Percentiles rank a stretch among this genome's conserved stretches.
These are phyloP conservation scores for Metschnikowia matae DNA, from an alignment of 805 yeast genomes.

Conservation along the genomic window DNA sequence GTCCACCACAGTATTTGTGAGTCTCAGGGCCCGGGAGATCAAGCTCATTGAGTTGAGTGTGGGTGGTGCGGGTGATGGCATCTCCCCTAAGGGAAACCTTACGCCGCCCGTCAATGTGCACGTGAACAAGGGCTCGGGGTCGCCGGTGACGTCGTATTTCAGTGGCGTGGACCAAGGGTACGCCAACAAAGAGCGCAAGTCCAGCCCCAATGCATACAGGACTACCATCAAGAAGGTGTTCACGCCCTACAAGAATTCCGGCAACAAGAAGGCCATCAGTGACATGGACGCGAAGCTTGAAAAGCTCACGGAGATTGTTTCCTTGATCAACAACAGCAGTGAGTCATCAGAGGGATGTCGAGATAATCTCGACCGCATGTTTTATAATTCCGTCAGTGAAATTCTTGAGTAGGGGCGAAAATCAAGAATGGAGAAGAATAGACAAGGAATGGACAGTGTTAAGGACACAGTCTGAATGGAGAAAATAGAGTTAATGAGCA, in stretches of 20 bases:
- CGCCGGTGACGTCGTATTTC: slow-evolving; percentile 13
- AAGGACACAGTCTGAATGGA: background rate
- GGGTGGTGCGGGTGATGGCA: slow-evolving; percentile 15
- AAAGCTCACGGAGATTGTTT: slow-evolving; percentile 23
- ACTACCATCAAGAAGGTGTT: slow-evolving; percentile 36
- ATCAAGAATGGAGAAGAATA: too few species aligned
- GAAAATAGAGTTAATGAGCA: too few species aligned
- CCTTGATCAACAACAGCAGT: slow-evolving; percentile 14
- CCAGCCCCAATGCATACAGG: slow-evolving; percentile 21
- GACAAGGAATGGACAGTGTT: background rate
- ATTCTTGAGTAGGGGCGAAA: background rate
- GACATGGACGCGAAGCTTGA: slow-evolving; percentile 27
- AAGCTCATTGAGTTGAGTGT: slow-evolving; percentile 40
- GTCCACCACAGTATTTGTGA: slow-evolving; percentile 39
- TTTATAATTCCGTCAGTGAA: slow-evolving; percentile 14
- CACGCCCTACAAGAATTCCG: slow-evolving; percentile 31
- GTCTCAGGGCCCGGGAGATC: slow-evolving; percentile 43
- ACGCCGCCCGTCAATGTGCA: slow-evolving; percentile 6
- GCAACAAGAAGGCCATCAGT: slow-evolving; percentile 27
- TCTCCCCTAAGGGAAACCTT: slow-evolving; percentile 1
- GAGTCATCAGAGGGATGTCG: slow-evolving; percentile 11
- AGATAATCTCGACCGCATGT: slow-evolving; percentile 15
- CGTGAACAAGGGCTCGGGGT: background rate
- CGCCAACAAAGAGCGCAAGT: slow-evolving; percentile 7
- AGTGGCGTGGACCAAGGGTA: slow-evolving; percentile 1